Evolutionary conservation across 169 alveolate species (phyloP), one percentile per base, ranked within the genome.

Genomic region (Plasmodium vinckei): DNA sequence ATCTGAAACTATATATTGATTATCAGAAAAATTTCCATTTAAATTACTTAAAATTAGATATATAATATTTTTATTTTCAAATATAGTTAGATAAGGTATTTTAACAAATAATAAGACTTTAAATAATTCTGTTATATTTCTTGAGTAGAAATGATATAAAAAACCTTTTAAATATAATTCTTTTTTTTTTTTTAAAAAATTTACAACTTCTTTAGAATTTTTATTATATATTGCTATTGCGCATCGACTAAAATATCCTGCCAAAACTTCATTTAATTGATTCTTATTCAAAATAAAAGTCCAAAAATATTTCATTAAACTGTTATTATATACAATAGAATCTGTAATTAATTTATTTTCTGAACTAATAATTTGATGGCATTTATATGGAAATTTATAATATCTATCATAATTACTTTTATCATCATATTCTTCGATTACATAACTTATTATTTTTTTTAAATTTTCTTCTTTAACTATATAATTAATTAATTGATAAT

Each of bases 171-270:
- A 77, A 63, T 77, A 77, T 12, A 77, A 42, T 9, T 77, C 77
- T 42, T 63, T 77, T 44, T 64, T 77, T 27, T 56, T 65, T 64
- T 65, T 77, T 64, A 77, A 51, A 77, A 64, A 77, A 51, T 77
- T 61, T 46, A 77, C 88, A 17, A 77, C 77, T 7, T 77, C 88
- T 64, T 65, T 61, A 15, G 88, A 63, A 77, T 77, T 57, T 61
- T 77, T 77, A 64, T 77, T 77, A 64, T 77, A 77, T 9, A 77
- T 77, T 9, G 77, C 42, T 63, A 77, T 77, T 23, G 88, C 88
- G 64, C 88, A 77, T 9, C 88, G 27, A 69, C 88, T 77, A 77
- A 77, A 77, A 42, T 77, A 77, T 3, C 88, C 88, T 1, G 88
- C 57, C 12, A 77, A 19, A 1, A 77, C 88, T 64, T 77, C 88